phyloP scores from a whole-genome alignment of 2,329 filamentous ascomycete species.

The Camillea tinctor region DNA sequence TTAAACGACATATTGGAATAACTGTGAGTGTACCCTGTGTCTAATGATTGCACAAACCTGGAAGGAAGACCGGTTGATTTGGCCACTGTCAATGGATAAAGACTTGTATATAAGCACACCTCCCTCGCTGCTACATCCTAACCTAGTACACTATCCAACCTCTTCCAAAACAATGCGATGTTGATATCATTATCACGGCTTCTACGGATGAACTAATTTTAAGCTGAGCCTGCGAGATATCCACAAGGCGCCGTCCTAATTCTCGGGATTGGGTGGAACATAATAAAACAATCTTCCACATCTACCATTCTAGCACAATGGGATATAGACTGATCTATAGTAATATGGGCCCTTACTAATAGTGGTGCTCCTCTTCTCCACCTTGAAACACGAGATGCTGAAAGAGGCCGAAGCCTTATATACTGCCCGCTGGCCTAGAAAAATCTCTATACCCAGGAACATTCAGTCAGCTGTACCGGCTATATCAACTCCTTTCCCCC shows the following conservation, averaged over 20 bases:
- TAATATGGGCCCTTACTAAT: background rate
- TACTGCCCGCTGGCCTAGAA: no score
- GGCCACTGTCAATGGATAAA: background rate
- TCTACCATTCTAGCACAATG: background rate
- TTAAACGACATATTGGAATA: slow-evolving; percentile 11
- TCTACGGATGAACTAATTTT: background rate
- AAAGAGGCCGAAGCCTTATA: background rate
- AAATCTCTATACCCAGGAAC: no score
- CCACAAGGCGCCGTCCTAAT: background rate
- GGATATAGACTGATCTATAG: background rate
- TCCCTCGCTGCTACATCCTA: background rate
- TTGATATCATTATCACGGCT: background rate
- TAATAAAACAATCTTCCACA: background rate
- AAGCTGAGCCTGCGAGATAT: background rate
- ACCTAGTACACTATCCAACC: background rate
- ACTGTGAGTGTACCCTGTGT: background rate
- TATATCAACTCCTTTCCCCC: no score
- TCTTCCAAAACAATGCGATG: background rate
- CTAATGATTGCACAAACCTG: background rate
- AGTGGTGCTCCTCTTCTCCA: background rate
- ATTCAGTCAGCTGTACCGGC: no score
- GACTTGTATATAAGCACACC: background rate
- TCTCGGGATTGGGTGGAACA: background rate
- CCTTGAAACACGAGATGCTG: background rate
- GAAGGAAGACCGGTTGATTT: background rate